These are phyloP conservation scores for Pyronema omphalodes DNA, from an alignment of 495 filamentous ascomycete species.

Conservation along the genomic window DNA sequence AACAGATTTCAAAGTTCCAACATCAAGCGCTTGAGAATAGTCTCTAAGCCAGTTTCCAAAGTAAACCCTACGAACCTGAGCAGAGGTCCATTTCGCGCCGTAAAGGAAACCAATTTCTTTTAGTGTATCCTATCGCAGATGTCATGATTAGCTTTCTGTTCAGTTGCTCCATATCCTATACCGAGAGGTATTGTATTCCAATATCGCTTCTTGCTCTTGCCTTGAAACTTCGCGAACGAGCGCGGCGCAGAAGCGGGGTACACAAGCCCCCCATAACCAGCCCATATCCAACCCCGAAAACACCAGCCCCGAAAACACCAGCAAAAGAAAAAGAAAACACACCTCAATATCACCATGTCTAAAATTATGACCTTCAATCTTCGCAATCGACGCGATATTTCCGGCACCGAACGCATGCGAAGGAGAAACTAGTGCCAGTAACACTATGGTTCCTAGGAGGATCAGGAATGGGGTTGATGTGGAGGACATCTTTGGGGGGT, in stretches of 20 bases:
- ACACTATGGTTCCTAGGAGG: slow-evolving; percentile 34
- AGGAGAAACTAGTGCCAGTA: slow-evolving; percentile 38
- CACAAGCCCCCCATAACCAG: too few species aligned
- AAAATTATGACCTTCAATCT: slow-evolving; percentile 89
- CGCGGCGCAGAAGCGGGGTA: too few species aligned
- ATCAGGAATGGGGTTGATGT: slow-evolving; percentile 27
- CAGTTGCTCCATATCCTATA: too few species aligned
- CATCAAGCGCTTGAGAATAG: slow-evolving; percentile 80
- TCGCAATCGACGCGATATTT: slow-evolving; percentile 85
- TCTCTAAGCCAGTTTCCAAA: slow-evolving; percentile 71
- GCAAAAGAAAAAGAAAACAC: neutral
- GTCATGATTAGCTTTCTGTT: too few species aligned
- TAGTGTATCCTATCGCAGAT: slow-evolving; percentile 59
- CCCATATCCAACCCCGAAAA: too few species aligned
- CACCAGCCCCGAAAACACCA: too few species aligned
- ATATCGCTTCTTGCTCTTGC: too few species aligned
- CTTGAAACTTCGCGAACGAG: too few species aligned
- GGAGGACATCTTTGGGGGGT: neutral
- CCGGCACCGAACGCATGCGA: slow-evolving; percentile 78
- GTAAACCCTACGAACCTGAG: slow-evolving; percentile 77
- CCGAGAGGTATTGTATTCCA: too few species aligned
- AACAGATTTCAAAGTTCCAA: slow-evolving; percentile 73
- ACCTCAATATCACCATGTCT: slow-evolving; percentile 53
- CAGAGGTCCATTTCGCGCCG: slow-evolving; percentile 85
- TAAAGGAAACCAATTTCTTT: slow-evolving; percentile 72